Evolutionary conservation across 2,329 filamentous ascomycete species (phyloP), one percentile per base, ranked within the genome.

Genomic region (Ophiostoma ips): DNA sequence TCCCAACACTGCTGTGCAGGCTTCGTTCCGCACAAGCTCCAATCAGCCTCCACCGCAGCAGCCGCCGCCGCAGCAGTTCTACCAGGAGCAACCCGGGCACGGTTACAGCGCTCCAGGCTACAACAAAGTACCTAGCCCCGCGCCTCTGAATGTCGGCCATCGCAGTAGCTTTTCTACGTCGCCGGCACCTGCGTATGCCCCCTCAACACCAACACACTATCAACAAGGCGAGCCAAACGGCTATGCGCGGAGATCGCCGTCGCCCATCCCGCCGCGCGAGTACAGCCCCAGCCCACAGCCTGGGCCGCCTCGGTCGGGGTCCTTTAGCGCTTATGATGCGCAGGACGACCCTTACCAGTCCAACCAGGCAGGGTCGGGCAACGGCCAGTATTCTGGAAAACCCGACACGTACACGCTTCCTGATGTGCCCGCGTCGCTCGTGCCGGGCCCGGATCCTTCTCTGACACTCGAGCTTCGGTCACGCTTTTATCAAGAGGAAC

Each of bases 361-460:
- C 13, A 60, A 63, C 30, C 60, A 60, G 4, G 60, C 56, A 48
- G 70, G 72, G 21, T 51, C 65, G 34, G 66, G 70, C 7, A 62
- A 64, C 31, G 58, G 54, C 4, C 49, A 5, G 13, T 40, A 40
- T 10, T 18, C 37, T 13, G 38, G 28, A 24, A 43, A 30, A 9
- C 21, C 43, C n/a, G 57, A 60, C 21, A 61, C 61, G 37, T 72
- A 75, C 58, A 64, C 60, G 4, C 55, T 72, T 18, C 70, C 73
- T 1, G 60, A 68, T 4, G 66, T 80, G 2, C 79, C 79, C 5
- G 61, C 75, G 2, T 76, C 77, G 3, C 64, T 83, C 19, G 71
- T 82, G 8, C 74, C 78, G n/a, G 78, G 77, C 3, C 67, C 79
- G 24, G 77, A 82, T 53, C 74, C 75, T 3, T 61, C 60, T 16